phyloP scores from a whole-genome alignment of 352 stramenopile genomes.

The Phytopythium cucurbitacearum region DNA sequence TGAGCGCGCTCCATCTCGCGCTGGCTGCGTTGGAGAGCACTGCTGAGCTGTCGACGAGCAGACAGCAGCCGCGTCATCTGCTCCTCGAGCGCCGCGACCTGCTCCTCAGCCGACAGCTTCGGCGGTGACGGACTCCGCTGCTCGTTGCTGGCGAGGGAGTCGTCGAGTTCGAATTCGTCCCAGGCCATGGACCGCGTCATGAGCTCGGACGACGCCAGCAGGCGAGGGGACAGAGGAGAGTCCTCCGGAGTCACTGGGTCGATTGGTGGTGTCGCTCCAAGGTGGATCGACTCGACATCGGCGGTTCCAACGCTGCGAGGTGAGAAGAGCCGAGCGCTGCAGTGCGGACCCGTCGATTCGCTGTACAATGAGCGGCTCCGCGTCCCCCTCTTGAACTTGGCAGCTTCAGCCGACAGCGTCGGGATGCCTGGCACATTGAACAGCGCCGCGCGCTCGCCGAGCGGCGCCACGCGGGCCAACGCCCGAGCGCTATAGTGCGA shows the following conservation, averaged over 20 bases:
- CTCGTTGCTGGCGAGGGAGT: background rate
- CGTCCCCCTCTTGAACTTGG: background rate
- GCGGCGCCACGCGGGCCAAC: slow-evolving; percentile 17
- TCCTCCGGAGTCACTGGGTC: no score
- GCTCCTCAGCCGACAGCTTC: slow-evolving; percentile 27
- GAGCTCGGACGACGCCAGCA: slow-evolving; percentile 13
- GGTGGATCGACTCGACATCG: slow-evolving; percentile 3
- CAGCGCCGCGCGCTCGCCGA: slow-evolving; percentile 4
- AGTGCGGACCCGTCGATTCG: background rate
- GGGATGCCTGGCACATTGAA: slow-evolving; percentile 10
- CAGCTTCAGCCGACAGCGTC: slow-evolving; percentile 15
- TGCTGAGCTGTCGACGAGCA: slow-evolving; percentile 32
- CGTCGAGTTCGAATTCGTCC: slow-evolving; percentile 14
- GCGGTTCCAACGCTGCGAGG: background rate
- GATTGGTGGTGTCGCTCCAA: background rate
- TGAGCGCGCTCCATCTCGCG: slow-evolving; percentile 21
- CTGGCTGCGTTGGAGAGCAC: slow-evolving; percentile 31
- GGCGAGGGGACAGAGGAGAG: background rate
- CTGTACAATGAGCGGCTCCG: slow-evolving; percentile 1
- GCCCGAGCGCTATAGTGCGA: slow-evolving; percentile 38
- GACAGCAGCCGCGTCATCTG: slow-evolving; percentile 32
- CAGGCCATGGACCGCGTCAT: slow-evolving; percentile 8
- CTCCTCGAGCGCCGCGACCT: slow-evolving; percentile 30
- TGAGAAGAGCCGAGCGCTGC: background rate
- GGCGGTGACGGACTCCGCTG: background rate